These are phyloP conservation scores for Metarhizium sp. DNA, from an alignment of 2,329 filamentous ascomycete species.

Conservation along the genomic window DNA sequence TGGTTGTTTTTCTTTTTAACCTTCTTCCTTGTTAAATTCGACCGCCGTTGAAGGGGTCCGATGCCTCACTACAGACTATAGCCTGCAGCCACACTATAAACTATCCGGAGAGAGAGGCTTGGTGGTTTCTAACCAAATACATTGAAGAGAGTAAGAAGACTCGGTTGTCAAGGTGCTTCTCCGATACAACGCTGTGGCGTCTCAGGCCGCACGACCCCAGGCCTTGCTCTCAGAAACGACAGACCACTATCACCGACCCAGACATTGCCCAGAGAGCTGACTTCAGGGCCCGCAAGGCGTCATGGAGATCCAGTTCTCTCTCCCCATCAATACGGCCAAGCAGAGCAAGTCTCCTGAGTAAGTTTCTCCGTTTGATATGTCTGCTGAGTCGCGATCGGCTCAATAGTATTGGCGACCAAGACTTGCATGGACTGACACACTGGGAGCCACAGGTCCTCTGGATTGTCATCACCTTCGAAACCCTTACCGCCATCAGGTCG, in stretches of 20 bases:
- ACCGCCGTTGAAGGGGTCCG: background rate
- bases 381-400: background rate
- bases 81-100: no score
- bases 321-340: conserved; percentile 17
- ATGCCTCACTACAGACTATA: background rate
- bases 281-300: background rate
- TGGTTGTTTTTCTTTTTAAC: background rate
- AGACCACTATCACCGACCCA: background rate
- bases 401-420: background rate
- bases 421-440: background rate
- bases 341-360: conserved; percentile 14
- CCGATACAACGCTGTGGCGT: background rate
- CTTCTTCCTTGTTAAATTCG: background rate
- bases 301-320: conserved; percentile 31
- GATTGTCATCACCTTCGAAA: background rate
- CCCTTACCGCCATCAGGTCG: conserved; percentile 9
- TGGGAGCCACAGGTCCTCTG: background rate
- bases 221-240: background rate
- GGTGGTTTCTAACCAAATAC: background rate
- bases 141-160: no score
- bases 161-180: background rate
- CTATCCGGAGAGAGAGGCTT: background rate
- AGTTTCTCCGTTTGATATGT: conserved; percentile 8
- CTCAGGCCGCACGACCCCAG: background rate
- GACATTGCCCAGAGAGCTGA: background rate